These are phyloP conservation scores for Agaricus bisporus DNA, from an alignment of 768 basidiomycete genomes.

Conservation along the genomic window DNA sequence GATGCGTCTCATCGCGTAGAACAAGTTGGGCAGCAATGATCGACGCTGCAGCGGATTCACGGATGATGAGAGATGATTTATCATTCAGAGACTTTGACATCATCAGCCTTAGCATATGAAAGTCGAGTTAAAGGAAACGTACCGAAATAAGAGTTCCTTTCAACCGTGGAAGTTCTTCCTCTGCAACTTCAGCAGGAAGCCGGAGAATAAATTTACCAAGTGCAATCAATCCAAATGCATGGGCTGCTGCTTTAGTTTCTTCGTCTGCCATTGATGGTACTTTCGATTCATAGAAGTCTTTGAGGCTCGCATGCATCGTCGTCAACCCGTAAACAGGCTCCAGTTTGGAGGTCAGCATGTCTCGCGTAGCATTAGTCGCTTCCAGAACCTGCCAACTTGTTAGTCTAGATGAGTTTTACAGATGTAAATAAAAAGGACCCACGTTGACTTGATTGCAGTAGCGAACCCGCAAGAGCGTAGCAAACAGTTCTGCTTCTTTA, in stretches of 20 bases:
- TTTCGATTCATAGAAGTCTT: slow-evolving; percentile 53
- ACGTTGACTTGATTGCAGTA: slow-evolving; percentile 71
- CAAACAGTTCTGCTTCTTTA: slow-evolving; percentile 71
- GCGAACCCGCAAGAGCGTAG: slow-evolving; percentile 62
- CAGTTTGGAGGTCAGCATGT: slow-evolving; percentile 61
- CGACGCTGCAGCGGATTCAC: slow-evolving; percentile 76
- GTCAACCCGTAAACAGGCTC: slow-evolving; percentile 85
- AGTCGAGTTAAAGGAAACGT: slow-evolving; percentile 18
- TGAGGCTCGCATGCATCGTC: slow-evolving; percentile 70
- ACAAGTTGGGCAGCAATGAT: slow-evolving; percentile 84
- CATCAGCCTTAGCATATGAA: neutral
- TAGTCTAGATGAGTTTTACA: slow-evolving; percentile 4
- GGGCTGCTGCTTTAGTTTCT: slow-evolving; percentile 57
- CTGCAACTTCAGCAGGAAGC: slow-evolving; percentile 76
- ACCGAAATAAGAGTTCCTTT: slow-evolving; percentile 67
- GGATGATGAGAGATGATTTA: slow-evolving; percentile 64
- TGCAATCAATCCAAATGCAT: slow-evolving; percentile 80
- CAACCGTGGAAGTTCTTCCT: slow-evolving; percentile 80
- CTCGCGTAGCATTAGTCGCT: slow-evolving; percentile 77
- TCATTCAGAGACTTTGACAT: slow-evolving; percentile 60
- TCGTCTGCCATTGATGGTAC: slow-evolving; percentile 34
- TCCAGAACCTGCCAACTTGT: slow-evolving; percentile 57
- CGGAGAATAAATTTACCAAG: slow-evolving; percentile 79
- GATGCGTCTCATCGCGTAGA: slow-evolving; percentile 74
- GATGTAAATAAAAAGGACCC: slow-evolving; percentile 19